phyloP scores from a whole-genome alignment of 495 filamentous ascomycete species.

The Podospora bellae-mahoneyi region DNA sequence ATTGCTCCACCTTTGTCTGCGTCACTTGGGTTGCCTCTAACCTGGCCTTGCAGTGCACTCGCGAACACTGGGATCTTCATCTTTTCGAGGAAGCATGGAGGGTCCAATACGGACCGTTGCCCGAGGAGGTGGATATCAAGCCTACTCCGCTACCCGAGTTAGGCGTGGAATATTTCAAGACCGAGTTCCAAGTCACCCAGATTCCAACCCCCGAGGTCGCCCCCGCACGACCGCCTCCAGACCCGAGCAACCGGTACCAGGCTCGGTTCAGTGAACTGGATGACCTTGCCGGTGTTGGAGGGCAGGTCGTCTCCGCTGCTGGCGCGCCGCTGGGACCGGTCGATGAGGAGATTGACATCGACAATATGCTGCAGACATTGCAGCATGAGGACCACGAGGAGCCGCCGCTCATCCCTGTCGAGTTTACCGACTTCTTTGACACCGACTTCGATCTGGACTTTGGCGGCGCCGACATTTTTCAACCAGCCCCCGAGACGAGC shows the following conservation, averaged over 20 bases:
- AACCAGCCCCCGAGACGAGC: not conserved
- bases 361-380: not conserved
- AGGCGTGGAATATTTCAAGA: not conserved
- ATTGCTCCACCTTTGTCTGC: not conserved
- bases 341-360: not conserved
- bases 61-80: constrained; percentile 12
- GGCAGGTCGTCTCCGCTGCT: not conserved
- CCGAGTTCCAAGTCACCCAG: not conserved
- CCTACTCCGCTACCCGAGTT: not conserved
- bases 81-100: constrained; percentile 18
- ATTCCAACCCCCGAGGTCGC: not conserved
- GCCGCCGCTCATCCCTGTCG: too few relatives aligned
- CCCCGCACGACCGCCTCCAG: too few relatives aligned
- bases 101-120: not conserved
- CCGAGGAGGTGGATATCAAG: not conserved
- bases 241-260: not conserved
- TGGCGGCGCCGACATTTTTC: not conserved
- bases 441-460: not conserved
- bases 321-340: not conserved
- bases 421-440: not conserved
- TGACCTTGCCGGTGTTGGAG: not conserved
- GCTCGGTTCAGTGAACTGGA: not conserved
- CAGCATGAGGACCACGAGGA: not conserved
- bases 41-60: constrained; percentile 1
- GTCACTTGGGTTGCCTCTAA: not conserved